phyloP scores from a whole-genome alignment of 352 stramenopile genomes.

The Globisporangium echinulatum region DNA sequence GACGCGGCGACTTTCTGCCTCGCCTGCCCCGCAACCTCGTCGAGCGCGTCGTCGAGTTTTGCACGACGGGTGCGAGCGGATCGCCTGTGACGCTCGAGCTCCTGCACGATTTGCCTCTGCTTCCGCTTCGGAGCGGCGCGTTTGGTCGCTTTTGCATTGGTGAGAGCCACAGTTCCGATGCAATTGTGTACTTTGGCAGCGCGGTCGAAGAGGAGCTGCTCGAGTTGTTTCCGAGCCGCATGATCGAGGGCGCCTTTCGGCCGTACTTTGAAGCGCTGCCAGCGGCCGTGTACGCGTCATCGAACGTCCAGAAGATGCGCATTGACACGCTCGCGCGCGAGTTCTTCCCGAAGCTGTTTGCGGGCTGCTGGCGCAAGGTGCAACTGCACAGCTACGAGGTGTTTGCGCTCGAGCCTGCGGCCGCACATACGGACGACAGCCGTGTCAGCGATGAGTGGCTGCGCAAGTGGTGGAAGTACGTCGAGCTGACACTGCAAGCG shows the following conservation, averaged over 20 bases:
- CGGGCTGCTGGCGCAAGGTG: slow-evolving; percentile 23
- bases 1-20: slow-evolving; percentile 29
- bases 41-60: slow-evolving; percentile 41
- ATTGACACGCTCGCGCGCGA: slow-evolving; percentile 20
- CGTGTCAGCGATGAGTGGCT: slow-evolving; percentile 35
- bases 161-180: slow-evolving; percentile 1
- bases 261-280: slow-evolving; percentile 37
- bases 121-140: slow-evolving; percentile 34
- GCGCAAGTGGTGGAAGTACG: slow-evolving; percentile 40
- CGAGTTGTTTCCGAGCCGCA: slow-evolving; percentile 27
- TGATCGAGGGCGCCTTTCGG: slow-evolving; percentile 35
- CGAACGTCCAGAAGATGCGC: slow-evolving; percentile 38
- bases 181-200: slow-evolving; percentile 35
- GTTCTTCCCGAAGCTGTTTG: slow-evolving; percentile 40
- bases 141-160: slow-evolving; percentile 26
- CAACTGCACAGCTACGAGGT: slow-evolving; percentile 15
- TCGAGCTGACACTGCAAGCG: slow-evolving; percentile 28
- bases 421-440: neutral
- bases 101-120: slow-evolving; percentile 35
- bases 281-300: slow-evolving; percentile 23
- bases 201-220: slow-evolving; percentile 46
- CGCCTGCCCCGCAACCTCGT: slow-evolving; percentile 19
- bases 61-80: slow-evolving; percentile 15
- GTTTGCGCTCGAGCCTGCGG: slow-evolving; percentile 17
- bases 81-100: slow-evolving; percentile 5